phyloP scores from a whole-genome alignment of 2,329 filamentous ascomycete species.

The Zasmidium citrigriseum region DNA sequence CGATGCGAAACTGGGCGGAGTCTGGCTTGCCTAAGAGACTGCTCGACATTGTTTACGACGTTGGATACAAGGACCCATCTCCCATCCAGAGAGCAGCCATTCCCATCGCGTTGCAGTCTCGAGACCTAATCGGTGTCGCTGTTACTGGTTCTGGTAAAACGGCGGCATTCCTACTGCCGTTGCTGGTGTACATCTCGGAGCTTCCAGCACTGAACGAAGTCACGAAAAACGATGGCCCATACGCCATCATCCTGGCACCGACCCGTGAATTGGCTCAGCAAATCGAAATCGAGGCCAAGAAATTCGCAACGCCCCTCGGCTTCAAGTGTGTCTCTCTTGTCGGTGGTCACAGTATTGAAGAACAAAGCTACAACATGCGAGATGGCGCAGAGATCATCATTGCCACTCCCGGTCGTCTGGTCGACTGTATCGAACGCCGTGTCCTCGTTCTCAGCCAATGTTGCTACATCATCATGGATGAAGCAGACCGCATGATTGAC shows the following conservation, averaged over 20 bases:
- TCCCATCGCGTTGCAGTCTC: constrained; percentile 86
- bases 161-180: constrained; percentile 85
- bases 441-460: constrained; percentile 93
- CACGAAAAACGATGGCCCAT: constrained; percentile 92
- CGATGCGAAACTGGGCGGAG: constrained; percentile 93
- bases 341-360: constrained; percentile 93
- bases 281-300: constrained; percentile 90
- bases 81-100: constrained; percentile 93
- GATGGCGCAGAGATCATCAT: constrained; percentile 97
- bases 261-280: constrained; percentile 97
- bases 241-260: constrained; percentile 93
- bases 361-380: constrained; percentile 85
- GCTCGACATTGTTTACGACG: constrained; percentile 76
- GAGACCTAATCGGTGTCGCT: constrained; percentile 97
- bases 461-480: constrained; percentile 99
- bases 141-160: constrained; percentile 99
- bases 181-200: constrained; percentile 92
- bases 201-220: constrained; percentile 80
- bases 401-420: constrained; percentile 93
- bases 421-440: constrained; percentile 93
- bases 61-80: constrained; percentile 89
- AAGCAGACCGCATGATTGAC: constrained; percentile 99
- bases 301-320: constrained; percentile 86
- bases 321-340: constrained; percentile 97
- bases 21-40: constrained; percentile 75